Conservation (phyloP, 2,329 filamentous ascomycete genomes). For the Hirsutella minnesotensis region DNA sequence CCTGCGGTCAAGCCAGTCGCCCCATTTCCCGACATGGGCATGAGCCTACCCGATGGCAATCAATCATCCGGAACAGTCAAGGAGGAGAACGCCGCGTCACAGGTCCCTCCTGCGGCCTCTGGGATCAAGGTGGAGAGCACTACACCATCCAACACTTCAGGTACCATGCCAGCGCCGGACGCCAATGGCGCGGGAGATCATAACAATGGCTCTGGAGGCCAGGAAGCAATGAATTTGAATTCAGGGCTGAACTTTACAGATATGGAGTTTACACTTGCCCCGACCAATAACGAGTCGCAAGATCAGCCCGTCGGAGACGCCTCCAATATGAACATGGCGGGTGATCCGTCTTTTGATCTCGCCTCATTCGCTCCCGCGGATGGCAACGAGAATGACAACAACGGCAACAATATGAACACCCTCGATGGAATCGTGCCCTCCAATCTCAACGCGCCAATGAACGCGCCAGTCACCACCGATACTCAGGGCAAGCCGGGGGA, state of each 20-base stretch:
- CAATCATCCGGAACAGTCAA: constrained; percentile 10
- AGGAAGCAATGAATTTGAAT: constrained; percentile 9
- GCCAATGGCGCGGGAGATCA: constrained; percentile 13
- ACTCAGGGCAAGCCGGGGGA: constrained; percentile 9
- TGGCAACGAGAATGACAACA: constrained; percentile 13
- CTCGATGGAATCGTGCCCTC: constrained; percentile 18
- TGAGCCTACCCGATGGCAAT: constrained; percentile 24
- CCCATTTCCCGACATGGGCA: constrained; percentile 45
- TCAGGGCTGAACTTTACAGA: constrained; percentile 41
- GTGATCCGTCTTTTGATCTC: constrained; percentile 33
- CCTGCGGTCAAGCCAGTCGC: constrained; percentile 31
- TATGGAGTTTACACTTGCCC: constrained; percentile 43
- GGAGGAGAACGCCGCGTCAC: constrained; percentile 8
- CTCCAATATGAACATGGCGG: constrained; percentile 7
- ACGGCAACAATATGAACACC: constrained; percentile 12
- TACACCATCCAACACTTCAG: constrained; percentile 2
- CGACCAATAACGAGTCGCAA: constrained; percentile 20
- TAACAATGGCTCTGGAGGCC: constrained; percentile 9
- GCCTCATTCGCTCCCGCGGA: constrained; percentile 27
- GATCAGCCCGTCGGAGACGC: constrained; percentile 8
- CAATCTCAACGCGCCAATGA: constrained; percentile 9
- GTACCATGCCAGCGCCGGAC: constrained; percentile 14
- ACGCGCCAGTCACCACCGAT: background rate
- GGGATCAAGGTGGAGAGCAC: constrained; percentile 14
- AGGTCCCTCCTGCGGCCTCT: background rate